Base-by-base conservation (phyloP, 331 rosid genomes). In the Prunus yedoensis region DNA sequence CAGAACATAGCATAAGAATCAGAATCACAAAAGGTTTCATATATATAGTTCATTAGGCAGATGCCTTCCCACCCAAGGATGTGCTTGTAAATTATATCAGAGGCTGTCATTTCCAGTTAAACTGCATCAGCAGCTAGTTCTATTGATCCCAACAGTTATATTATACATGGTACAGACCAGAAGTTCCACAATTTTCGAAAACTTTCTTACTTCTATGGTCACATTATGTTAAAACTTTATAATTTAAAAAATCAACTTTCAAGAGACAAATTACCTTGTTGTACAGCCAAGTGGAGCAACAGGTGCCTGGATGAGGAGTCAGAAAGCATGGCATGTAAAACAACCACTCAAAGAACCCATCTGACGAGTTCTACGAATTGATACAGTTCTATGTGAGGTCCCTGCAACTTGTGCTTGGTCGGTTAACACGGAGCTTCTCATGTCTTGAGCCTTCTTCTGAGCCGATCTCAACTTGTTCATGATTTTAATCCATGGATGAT, bases 361-460 rank as follows among this genome's bases (percentile, higher is more conserved):
- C 69, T 87, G 99, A 63, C 82, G 60, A 38, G 83, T 78, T 88
- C 85, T 84, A 35, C 77, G 80, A 70, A 90, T 83, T 61, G 86
- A 87, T 61, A 88, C 21, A 78, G 86, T 83, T 89, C 85, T 92
- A 53, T 71, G 79, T 60, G 91, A 81, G 71, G 88, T 79, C 84
- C 83, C 77, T 41, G 83, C 76, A 76, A 85, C 90, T 89, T 85
- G 96, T 58, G 84, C 76, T 81, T 85, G 94, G 75, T 87, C 80
- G 72, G 71, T 82, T 74, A 53, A 57, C 72, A 78, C 88, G 11
- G 96, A 85, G 87, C 86, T 87, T 83, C 99, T 85, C 99, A 95
- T 95, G 66, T 87, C 97, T 78, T 92, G 94, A 82, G 99, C 99
- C 79, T 80, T 95, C 87, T 90, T 95, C 84, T 92, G 98, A 76